phyloP scores from a whole-genome alignment of 371 early-diverging fungal species.

The Basidiobolus meristosporus region DNA sequence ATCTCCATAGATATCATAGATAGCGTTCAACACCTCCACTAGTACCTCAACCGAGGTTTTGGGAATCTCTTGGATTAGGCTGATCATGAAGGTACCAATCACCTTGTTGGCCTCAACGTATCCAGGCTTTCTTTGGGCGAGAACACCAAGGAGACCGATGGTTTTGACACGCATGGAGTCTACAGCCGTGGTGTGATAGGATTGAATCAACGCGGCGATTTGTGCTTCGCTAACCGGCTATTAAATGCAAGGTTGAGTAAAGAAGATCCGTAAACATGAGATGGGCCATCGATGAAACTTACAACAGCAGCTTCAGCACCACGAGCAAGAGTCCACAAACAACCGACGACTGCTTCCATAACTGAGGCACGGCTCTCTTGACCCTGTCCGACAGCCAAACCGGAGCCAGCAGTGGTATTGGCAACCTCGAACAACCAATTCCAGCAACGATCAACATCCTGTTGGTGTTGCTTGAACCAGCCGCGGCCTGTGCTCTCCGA shows the following conservation, averaged over 20 bases:
- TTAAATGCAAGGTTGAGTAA: background rate
- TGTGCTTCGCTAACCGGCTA: conserved; percentile 10
- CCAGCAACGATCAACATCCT: conserved; percentile 38
- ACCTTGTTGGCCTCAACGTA: conserved; percentile 47
- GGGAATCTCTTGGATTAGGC: conserved; percentile 14
- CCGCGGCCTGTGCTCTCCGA: conserved; percentile 37
- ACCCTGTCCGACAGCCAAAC: conserved; percentile 14
- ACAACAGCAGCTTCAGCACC: conserved; percentile 25
- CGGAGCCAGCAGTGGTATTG: conserved; percentile 16
- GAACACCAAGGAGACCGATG: conserved; percentile 49
- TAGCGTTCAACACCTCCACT: conserved; percentile 58
- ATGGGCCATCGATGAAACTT: background rate
- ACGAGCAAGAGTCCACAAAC: conserved; percentile 53
- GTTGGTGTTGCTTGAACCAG: conserved; percentile 36
- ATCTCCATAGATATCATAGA: conserved; percentile 80
- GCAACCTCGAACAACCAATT: conserved; percentile 29
- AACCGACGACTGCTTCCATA: conserved; percentile 42
- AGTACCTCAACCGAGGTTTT: conserved; percentile 24
- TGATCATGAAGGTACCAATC: conserved; percentile 40
- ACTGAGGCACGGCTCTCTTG: conserved; percentile 18
- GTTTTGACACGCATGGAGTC: conserved; percentile 43
- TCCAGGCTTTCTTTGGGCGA: conserved; percentile 50
- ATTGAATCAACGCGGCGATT: conserved; percentile 2
- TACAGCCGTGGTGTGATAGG: conserved; percentile 8
- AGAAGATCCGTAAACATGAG: background rate